Percentiles rank a stretch among this genome's conserved stretches.
Conservation (phyloP, 1,284 basidiomycete species). For the Ceratobasidium sp. region DNA sequence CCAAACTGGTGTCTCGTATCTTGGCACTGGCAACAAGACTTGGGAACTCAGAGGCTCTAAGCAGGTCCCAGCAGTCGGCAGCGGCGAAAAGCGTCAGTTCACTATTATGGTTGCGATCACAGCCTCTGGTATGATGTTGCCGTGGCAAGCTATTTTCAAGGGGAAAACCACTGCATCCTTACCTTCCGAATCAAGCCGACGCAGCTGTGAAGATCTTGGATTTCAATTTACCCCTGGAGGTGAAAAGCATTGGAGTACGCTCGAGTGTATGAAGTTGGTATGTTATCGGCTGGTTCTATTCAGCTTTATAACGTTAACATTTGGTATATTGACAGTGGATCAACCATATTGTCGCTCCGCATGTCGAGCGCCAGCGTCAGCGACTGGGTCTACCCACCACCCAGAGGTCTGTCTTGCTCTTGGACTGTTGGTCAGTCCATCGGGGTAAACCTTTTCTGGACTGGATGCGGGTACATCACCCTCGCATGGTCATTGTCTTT, state of each 20-base stretch:
- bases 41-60: conserved; percentile 3
- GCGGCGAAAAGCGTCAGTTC: conserved; percentile 29
- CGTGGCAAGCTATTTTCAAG: conserved; percentile 20
- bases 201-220: neutral
- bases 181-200: neutral
- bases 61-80: conserved; percentile 21
- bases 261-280: conserved; percentile 12
- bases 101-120: conserved; percentile 22
- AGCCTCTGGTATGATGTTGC: conserved; percentile 1
- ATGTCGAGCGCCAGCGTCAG: conserved; percentile 53
- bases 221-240: neutral
- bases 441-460: conserved; percentile 55
- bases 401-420: conserved; percentile 50
- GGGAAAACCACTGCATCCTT: neutral
- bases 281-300: neutral
- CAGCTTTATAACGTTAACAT: neutral
- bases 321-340: neutral
- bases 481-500: conserved; percentile 50
- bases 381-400: neutral
- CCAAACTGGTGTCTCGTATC: conserved; percentile 35
- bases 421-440: conserved; percentile 62
- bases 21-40: conserved; percentile 5
- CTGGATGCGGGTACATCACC: conserved; percentile 53
- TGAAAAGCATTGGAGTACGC: conserved; percentile 7
- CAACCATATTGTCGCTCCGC: conserved; percentile 53